Percentiles rank a stretch among this genome's conserved stretches.
Evolutionary conservation across 2,329 filamentous ascomycete genomes (phyloP).

Genomic region (Ambrosiella beaveri): DNA sequence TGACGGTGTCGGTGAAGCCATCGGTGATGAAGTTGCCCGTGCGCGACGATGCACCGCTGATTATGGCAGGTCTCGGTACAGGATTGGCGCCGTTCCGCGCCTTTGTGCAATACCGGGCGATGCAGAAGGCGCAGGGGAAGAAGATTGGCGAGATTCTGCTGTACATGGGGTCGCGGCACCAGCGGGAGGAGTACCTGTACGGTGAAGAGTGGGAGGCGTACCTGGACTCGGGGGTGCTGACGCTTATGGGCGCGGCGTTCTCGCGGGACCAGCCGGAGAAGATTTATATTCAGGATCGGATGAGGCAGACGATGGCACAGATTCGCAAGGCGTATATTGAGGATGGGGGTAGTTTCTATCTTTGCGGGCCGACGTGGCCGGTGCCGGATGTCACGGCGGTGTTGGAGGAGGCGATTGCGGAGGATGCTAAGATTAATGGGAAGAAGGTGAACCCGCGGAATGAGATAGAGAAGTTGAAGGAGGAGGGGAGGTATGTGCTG

Average conservation of each 20-base stretch:
- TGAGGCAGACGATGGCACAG: slow-evolving; percentile 70
- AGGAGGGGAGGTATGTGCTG: slow-evolving; percentile 80
- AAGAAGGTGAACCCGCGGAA: slow-evolving; percentile 74
- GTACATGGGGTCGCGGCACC: slow-evolving; percentile 93
- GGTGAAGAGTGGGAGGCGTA: slow-evolving; percentile 99
- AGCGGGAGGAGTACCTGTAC: slow-evolving; percentile 96
- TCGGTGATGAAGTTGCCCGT: slow-evolving; percentile 97
- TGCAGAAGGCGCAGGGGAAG: slow-evolving; percentile 95
- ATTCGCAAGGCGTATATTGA: slow-evolving; percentile 76
- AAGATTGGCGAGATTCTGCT: slow-evolving; percentile 83
- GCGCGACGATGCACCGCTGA: slow-evolving; percentile 76
- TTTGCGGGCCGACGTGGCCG: slow-evolving; percentile 96
- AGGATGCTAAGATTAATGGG: slow-evolving; percentile 49
- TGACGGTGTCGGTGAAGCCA: slow-evolving; percentile 90
- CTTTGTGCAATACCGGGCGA: slow-evolving; percentile 93
- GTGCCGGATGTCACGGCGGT: slow-evolving; percentile 93
- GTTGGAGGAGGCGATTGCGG: slow-evolving; percentile 75
- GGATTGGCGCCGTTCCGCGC: slow-evolving; percentile 98
- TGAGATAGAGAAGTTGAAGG: slow-evolving; percentile 96
- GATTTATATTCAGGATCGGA: slow-evolving; percentile 98
- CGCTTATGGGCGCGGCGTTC: slow-evolving; percentile 82
- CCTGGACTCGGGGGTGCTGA: slow-evolving; percentile 86
- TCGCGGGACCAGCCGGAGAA: slow-evolving; percentile 93
- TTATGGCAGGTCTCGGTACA: slow-evolving; percentile 98
- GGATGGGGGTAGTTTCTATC: slow-evolving; percentile 84